Evolutionary conservation across 768 basidiomycete species (phyloP), one percentile per base, ranked within the genome.

Genomic region (Panaeolus cyanescens): DNA sequence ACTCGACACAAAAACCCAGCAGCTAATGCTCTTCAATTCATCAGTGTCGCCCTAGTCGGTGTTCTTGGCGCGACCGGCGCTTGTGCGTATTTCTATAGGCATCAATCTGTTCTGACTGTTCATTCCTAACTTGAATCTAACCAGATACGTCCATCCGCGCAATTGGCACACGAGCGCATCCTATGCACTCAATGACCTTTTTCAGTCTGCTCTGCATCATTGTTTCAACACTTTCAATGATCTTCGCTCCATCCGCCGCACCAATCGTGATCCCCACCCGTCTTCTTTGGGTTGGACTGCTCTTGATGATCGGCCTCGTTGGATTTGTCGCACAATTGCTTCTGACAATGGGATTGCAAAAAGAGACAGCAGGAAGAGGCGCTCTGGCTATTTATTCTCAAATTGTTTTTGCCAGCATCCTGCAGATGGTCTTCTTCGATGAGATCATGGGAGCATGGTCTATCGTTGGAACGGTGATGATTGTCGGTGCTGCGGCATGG

Each of bases 111-210:
- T 22, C n/a, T 19, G 20, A 12, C 40, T 12, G 34, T 25, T 5
- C 13, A 34, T 17, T 3, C 7, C 15, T 36, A 20, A 15, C 45
- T 5, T 25, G 12, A 54, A 20, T 54, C 19, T 10, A 34, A 55
- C 1, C 25, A 82, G 80, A 77, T 66, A 79, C 74, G 1, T 67
- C 75, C 1, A 72, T 82, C 28, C 84, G 92, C 9, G 83, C 84
- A 0, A 91, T 95, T 34, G 93, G 93, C 0, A 87, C 83, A 60
- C 81, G 88, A 4, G 92, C 92, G 1, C 88, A 91, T 64, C 79
- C 92, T 0, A 71, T 93, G 59, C 93, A 96, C 70, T 78, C 83
- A 2, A 79, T 94, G 66, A 74, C 81, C 0, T 92, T 84, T 58
- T 93, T 89, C 71, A 85, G 89, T 1, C 70, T 80, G 7, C 78